A percentile compares a stretch with the other conserved stretches of the same genome.
Evolutionary conservation across 345 rosid species (phyloP).

Genomic region (Gossypium turneri): DNA sequence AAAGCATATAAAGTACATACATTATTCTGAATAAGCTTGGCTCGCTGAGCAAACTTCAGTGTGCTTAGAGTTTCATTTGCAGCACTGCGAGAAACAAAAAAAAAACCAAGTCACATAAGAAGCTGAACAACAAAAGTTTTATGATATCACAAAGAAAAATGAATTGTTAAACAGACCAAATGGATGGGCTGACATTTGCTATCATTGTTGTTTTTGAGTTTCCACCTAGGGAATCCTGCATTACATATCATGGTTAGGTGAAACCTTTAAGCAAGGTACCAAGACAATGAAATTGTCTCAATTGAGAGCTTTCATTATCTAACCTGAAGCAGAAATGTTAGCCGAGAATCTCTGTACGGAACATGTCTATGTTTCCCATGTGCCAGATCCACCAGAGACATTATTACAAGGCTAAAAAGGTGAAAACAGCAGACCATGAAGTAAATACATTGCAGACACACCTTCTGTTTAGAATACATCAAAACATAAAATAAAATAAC

Average conservation of each 20-base stretch:
- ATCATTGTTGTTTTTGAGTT: slow-evolving; percentile 91
- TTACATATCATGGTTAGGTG: slow-evolving; percentile 12
- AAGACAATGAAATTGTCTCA: slow-evolving; percentile 3
- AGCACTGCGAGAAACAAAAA: slow-evolving; percentile 51
- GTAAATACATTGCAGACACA: neutral
- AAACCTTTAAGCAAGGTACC: slow-evolving; percentile 7
- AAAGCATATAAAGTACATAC: slow-evolving; percentile 34
- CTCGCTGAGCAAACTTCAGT: slow-evolving; percentile 93
- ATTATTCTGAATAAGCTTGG: slow-evolving; percentile 91
- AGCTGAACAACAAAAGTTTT: neutral
- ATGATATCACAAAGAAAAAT: slow-evolving; percentile 11
- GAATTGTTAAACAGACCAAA: slow-evolving; percentile 47
- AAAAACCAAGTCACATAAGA: slow-evolving; percentile 17
- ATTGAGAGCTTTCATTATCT: slow-evolving; percentile 21
- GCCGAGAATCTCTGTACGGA: slow-evolving; percentile 96
- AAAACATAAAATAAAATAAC: neutral
- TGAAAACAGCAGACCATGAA: slow-evolving; percentile 8
- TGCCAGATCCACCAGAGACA: slow-evolving; percentile 94
- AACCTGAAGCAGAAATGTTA: slow-evolving; percentile 95
- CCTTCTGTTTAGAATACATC: slow-evolving; percentile 3
- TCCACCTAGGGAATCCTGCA: slow-evolving; percentile 96
- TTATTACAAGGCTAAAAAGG: slow-evolving; percentile 75
- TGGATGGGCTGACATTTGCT: slow-evolving; percentile 93
- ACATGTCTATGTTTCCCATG: slow-evolving; percentile 93
- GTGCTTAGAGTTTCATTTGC: slow-evolving; percentile 89